These are phyloP conservation scores for Ampelomyces quisqualis DNA, from an alignment of 2,329 filamentous ascomycete species.

Conservation along the genomic window DNA sequence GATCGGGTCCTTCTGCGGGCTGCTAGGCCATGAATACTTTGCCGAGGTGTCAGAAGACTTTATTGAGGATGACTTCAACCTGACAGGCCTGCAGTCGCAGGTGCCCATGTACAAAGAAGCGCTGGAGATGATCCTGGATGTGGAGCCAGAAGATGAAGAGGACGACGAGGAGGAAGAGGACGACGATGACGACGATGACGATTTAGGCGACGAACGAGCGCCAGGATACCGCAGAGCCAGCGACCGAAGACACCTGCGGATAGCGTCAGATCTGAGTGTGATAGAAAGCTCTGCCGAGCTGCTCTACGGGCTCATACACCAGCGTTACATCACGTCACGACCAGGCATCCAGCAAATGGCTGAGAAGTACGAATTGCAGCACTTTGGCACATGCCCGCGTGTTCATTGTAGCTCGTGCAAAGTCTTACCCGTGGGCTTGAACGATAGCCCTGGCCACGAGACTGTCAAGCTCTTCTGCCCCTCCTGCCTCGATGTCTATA, in stretches of 20 bases:
- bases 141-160: conserved; percentile 91
- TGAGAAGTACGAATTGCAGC: conserved; percentile 95
- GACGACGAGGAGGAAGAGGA: conserved; percentile 76
- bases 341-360: conserved; percentile 98
- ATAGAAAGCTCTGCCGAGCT: conserved; percentile 98
- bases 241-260: conserved; percentile 73
- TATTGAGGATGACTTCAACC: conserved; percentile 99
- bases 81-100: conserved; percentile 91
- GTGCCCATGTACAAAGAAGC: conserved; percentile 99
- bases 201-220: conserved; percentile 57
- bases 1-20: conserved; percentile 95
- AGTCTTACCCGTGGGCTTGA: conserved; percentile 88
- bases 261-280: conserved; percentile 88
- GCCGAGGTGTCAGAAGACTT: conserved; percentile 98
- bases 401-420: conserved; percentile 88
- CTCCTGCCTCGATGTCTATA: conserved; percentile 94
- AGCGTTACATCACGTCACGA: conserved; percentile 95
- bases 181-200: conserved; percentile 56
- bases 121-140: conserved; percentile 97
- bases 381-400: conserved; percentile 94
- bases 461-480: conserved; percentile 99
- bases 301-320: conserved; percentile 96
- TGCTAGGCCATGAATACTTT: conserved; percentile 97
- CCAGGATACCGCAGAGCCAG: conserved; percentile 50
- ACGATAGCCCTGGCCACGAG: conserved; percentile 92